Base-by-base conservation (phyloP, 768 basidiomycete species). In the Erythrobasidium yunnanense region DNA sequence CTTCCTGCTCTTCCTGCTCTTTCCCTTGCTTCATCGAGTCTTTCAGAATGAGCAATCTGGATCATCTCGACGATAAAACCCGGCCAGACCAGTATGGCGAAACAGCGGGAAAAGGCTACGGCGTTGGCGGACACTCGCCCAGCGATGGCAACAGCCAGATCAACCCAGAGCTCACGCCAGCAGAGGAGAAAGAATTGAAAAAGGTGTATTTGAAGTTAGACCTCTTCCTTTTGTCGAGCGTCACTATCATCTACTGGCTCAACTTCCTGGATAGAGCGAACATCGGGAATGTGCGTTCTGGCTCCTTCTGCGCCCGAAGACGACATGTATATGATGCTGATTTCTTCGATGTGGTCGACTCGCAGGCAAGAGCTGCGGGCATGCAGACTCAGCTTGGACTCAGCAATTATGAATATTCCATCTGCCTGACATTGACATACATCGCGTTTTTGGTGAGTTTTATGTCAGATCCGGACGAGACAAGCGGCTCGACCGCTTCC, bases 171-270 rank as follows among this genome's bases (percentile, higher is more conserved):
- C 42, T 45, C 42, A 45, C 42, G 15, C 42, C 42, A 15, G 42
- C 42, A 45, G 42, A 45, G 22, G 42, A 45, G 22, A 45, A 45
- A 20, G 42, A 45, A 15, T 20, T 45, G 15, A 45, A 45, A 20
- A 45, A 45, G 42, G 42, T 45, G 15, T 45, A 45, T 20, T 15
- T 15, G 42, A 52, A 52, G 29, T 23, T 52, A 8, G 50, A 52
- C 50, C 29, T 52, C 29, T 52, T 52, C 22, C 50, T 52, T 13
- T 23, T 52, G 50, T 23, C 50, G 11, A 8, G 50, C 50, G 50
- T 52, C 13, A 52, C 50, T 15, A 52, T 52, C 50, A 52, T 52
- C 29, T 52, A 52, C 29, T 52, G 50, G 50, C 50, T 52, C 22
- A 52, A 23, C 50, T 52, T 52, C 29, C 25, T 52, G 50, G 50